Evolutionary conservation across 163 green algal species (phyloP), one percentile per base, ranked within the genome.

Genomic region (Scenedesmus sp.): DNA sequence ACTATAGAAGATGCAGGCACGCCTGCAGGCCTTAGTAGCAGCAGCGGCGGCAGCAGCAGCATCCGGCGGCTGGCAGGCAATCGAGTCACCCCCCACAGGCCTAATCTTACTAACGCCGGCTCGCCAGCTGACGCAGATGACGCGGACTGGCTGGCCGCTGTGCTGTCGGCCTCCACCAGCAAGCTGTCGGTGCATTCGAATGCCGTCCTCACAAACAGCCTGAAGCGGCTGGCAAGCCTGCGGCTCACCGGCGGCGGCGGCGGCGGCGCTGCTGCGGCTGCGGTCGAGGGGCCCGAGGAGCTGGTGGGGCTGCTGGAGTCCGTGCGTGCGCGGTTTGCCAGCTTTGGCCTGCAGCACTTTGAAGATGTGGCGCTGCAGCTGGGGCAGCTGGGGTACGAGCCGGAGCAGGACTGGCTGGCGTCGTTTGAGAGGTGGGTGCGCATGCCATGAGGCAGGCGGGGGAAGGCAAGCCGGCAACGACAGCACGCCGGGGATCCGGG

Each of bases 351-450:
- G 85, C 68, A 84, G 51, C 70, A 90, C 4, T 90, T 90, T 70
- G 85, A 83, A 44, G 85, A 89, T 44, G 85, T 89, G 7, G 85
- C 85, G 3, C 30, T 82, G 65, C 65, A 89, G 65, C n/a, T 89
- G 43, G 85, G 26, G 37, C 85, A 83, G 65, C n/a, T 89, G n/a
- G 42, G 44, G 2, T 89, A 82, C 22, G 12, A 70, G 37, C 85
- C 68, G 3, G 85, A 83, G 22, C 43, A 33, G 6, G 85, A 83
- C 2, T 83, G 85, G 85, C 85, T 89, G 65, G 85, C 37, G 3
- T 43, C 65, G 18, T 89, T 89, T 76, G 85, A 89, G 24, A 65
- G 65, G 85, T 89, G 85, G 7, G 65, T 76, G 30, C n/a, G n/a
- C n/a, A n/a, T n/a, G n/a, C n/a, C n/a, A n/a, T n/a, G n/a, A n/a